Evolutionary conservation across 192 early-diverging fungal species (phyloP).

Genomic region (Dimargaris verticillata): DNA sequence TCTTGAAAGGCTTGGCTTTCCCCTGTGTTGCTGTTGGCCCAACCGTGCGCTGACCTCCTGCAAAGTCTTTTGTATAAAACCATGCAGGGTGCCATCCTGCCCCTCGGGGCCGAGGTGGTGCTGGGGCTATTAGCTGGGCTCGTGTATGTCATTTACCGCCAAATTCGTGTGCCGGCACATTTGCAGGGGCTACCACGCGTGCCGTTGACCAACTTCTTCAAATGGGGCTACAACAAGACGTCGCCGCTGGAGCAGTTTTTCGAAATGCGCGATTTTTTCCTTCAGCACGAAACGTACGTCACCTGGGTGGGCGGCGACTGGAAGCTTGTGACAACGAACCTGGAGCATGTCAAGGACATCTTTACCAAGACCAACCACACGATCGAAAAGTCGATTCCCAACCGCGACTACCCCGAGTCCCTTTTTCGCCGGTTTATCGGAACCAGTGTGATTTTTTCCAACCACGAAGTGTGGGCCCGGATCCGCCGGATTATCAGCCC

Average conservation of each 20-base stretch:
- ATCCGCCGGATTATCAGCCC: conserved; percentile 29
- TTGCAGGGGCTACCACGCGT: neutral
- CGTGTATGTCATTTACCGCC: no score
- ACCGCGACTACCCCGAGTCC: conserved; percentile 9
- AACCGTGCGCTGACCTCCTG: no score
- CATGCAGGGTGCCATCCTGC: no score
- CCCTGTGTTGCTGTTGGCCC: no score
- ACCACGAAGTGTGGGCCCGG: conserved; percentile 25
- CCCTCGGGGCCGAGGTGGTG: no score
- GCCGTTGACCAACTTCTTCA: conserved; percentile 2
- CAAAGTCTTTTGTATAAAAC: no score
- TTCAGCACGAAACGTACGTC: neutral
- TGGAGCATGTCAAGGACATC: conserved; percentile 5
- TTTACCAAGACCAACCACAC: conserved; percentile 7
- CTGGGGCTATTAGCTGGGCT: no score
- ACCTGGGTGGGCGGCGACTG: conserved; percentile 6
- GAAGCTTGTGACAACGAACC: conserved; percentile 2
- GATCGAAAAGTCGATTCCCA: conserved; percentile 7
- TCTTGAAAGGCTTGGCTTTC: no score
- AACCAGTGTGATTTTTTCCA: conserved; percentile 21
- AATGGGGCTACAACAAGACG: conserved; percentile 4
- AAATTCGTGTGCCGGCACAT: neutral
- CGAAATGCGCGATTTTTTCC: conserved; percentile 8
- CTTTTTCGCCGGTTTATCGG: conserved; percentile 10
- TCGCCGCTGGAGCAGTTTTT: neutral